phyloP scores from a whole-genome alignment of 306 rosid genomes.

The Castanea sativa region DNA sequence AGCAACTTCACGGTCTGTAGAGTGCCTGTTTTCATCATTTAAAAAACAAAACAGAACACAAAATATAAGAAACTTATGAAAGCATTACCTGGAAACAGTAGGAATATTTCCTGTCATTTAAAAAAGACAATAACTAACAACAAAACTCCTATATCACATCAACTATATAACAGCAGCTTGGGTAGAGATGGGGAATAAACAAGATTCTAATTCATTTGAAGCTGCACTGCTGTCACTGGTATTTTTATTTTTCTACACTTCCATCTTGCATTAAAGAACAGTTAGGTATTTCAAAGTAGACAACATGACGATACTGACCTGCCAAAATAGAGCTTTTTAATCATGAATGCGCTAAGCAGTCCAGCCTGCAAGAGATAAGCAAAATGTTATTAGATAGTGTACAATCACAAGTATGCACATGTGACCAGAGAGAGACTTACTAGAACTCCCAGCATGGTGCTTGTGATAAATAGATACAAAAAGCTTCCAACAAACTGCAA shows the following conservation, averaged over 20 bases:
- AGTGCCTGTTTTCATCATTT: slow-evolving; percentile 54
- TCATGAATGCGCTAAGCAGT: slow-evolving; percentile 72
- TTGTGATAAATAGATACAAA: slow-evolving; percentile 61
- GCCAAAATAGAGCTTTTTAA: slow-evolving; percentile 79
- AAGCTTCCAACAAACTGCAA: slow-evolving; percentile 65
- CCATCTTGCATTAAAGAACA: background rate
- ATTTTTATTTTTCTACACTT: background rate
- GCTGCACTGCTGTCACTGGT: background rate
- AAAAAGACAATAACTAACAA: slow-evolving; percentile 2
- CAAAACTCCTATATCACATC: background rate
- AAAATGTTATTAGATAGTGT: background rate
- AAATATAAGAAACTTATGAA: background rate
- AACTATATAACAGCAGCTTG: background rate
- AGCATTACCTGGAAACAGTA: background rate
- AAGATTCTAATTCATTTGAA: background rate
- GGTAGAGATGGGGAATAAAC: background rate
- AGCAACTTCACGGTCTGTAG: slow-evolving; percentile 95
- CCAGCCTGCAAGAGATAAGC: slow-evolving; percentile 60
- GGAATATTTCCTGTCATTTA: background rate
- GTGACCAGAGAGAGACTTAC: slow-evolving; percentile 46
- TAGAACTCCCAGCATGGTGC: slow-evolving; percentile 68
- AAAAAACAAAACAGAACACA: slow-evolving; percentile 5
- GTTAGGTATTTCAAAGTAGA: background rate
- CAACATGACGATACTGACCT: slow-evolving; percentile 54
- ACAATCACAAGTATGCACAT: slow-evolving; percentile 1